A percentile compares a stretch with the other conserved stretches of the same genome.
phyloP scores from a whole-genome alignment of 306 rosid genomes.

The Cicer cuneatum region DNA sequence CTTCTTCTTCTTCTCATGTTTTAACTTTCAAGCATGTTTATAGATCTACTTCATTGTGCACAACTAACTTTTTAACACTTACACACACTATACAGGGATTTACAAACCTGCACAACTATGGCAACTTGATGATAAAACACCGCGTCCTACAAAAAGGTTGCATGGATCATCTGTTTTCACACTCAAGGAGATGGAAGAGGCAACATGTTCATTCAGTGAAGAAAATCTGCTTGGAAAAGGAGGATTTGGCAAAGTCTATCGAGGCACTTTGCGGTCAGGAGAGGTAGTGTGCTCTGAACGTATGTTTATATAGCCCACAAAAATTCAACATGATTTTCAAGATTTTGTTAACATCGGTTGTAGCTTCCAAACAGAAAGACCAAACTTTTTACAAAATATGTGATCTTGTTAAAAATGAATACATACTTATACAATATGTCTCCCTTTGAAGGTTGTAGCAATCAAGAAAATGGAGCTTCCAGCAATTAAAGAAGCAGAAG shows the following conservation, averaged over 20 bases:
- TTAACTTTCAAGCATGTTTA: slow-evolving; percentile 6
- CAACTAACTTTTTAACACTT: slow-evolving; percentile 22
- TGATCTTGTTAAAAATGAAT: slow-evolving; percentile 34
- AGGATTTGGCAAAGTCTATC: slow-evolving; percentile 90
- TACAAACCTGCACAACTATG: slow-evolving; percentile 79
- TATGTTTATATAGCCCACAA: neutral
- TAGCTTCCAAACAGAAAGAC: slow-evolving; percentile 18
- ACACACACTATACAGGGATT: slow-evolving; percentile 62
- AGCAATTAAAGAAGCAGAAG: slow-evolving; percentile 77
- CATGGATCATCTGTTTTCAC: slow-evolving; percentile 84
- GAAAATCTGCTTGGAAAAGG: slow-evolving; percentile 89
- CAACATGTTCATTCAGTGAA: slow-evolving; percentile 86
- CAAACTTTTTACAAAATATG: slow-evolving; percentile 20
- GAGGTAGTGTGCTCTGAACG: slow-evolving; percentile 59
- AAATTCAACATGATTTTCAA: slow-evolving; percentile 25
- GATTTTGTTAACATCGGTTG: slow-evolving; percentile 18
- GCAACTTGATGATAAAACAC: slow-evolving; percentile 78
- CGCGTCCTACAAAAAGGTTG: slow-evolving; percentile 62
- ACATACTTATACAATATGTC: slow-evolving; percentile 44
- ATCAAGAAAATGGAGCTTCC: slow-evolving; percentile 95
- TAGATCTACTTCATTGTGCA: slow-evolving; percentile 11
- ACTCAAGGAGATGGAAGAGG: slow-evolving; percentile 92
- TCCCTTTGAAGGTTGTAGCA: slow-evolving; percentile 73
- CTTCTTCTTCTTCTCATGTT: neutral
- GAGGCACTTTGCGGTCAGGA: slow-evolving; percentile 76